phyloP scores from a whole-genome alignment of 805 yeast species.

The Yamadazyma ubonensis region DNA sequence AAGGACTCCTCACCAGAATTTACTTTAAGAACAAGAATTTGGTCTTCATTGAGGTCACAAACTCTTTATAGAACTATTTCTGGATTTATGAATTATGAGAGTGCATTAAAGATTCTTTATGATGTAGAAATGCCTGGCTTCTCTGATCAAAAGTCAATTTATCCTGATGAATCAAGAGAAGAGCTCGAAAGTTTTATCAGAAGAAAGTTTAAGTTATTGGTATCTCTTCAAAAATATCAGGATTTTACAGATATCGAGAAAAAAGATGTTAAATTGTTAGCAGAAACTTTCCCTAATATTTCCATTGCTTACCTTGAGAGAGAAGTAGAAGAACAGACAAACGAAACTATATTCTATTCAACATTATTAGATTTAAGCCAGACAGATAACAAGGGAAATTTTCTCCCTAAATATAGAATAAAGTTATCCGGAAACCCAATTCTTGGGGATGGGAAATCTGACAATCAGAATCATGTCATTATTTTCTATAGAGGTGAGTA shows the following conservation, averaged over 20 bases:
- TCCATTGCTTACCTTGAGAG: slow-evolving; percentile 55
- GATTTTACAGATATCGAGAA: slow-evolving; percentile 63
- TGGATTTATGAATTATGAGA: slow-evolving; percentile 77
- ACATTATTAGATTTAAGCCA: slow-evolving; percentile 43
- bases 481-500: slow-evolving; percentile 92
- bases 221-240: slow-evolving; percentile 85
- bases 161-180: slow-evolving; percentile 17
- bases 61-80: slow-evolving; percentile 80
- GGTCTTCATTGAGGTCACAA: slow-evolving; percentile 86
- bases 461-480: slow-evolving; percentile 86
- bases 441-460: slow-evolving; percentile 94
- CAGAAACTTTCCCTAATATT: slow-evolving; percentile 71
- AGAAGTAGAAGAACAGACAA: slow-evolving; percentile 39
- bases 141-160: slow-evolving; percentile 12
- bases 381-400: slow-evolving; percentile 56
- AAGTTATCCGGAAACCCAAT: slow-evolving; percentile 91
- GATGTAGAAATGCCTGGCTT: slow-evolving; percentile 60
- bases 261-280: slow-evolving; percentile 63
- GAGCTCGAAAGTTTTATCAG: slow-evolving; percentile 49
- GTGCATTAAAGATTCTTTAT: slow-evolving; percentile 68
- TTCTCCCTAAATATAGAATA: slow-evolving; percentile 49
- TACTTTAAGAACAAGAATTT: slow-evolving; percentile 70
- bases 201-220: slow-evolving; percentile 75
- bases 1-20: slow-evolving; percentile 62
- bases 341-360: slow-evolving; percentile 53